phyloP scores from a whole-genome alignment of 2,329 filamentous ascomycete species.

The Nemania diffusa region DNA sequence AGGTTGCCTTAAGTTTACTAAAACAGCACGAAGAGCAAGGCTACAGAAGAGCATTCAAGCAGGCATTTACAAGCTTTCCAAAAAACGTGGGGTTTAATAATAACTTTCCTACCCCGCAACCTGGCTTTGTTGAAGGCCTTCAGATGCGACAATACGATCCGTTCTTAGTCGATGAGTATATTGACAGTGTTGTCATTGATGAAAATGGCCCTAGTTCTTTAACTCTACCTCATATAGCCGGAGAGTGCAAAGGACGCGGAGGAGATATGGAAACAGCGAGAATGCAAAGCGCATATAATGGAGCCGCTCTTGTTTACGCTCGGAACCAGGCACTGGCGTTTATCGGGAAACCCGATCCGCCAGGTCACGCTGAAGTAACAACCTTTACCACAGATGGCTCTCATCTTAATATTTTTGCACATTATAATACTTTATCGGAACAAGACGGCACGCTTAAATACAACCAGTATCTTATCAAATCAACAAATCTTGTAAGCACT shows the following conservation, averaged over 20 bases:
- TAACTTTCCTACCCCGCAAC: not conserved
- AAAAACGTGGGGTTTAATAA: not conserved
- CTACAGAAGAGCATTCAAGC: not conserved
- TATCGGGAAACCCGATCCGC: not conserved
- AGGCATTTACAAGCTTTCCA: constrained; percentile 5
- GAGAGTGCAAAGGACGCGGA: not conserved
- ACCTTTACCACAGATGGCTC: not conserved
- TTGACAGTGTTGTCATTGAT: not conserved
- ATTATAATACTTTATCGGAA: not conserved
- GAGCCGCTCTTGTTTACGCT: not conserved
- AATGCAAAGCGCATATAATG: not conserved
- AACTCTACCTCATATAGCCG: not conserved
- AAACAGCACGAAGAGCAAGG: not conserved
- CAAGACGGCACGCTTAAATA: not conserved
- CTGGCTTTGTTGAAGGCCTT: not conserved
- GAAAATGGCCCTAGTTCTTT: not conserved
- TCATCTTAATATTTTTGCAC: not conserved
- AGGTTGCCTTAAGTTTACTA: not conserved
- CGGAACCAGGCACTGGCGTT: not conserved
- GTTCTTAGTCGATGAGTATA: not conserved
- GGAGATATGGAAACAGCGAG: not conserved
- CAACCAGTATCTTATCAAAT: not conserved
- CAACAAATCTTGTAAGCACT: not conserved
- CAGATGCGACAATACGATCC: not conserved
- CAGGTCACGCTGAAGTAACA: not conserved